phyloP scores from a whole-genome alignment of 2,329 filamentous ascomycete species.

The Hymenoscyphus salicellus region DNA sequence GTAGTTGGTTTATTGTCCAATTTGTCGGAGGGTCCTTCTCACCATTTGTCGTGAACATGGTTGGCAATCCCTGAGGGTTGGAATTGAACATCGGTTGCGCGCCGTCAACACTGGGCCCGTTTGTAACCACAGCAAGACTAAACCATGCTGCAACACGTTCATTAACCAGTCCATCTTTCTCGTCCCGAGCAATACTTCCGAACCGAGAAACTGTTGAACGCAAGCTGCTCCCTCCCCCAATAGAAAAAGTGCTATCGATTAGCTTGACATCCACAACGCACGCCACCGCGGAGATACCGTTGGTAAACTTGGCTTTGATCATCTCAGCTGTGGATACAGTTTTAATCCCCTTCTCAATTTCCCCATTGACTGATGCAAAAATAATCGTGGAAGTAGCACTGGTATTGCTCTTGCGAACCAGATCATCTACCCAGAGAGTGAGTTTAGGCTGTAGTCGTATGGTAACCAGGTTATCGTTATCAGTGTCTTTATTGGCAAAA shows the following conservation, averaged over 20 bases:
- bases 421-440: not conserved
- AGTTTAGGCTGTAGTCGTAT: not conserved
- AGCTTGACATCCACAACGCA: not conserved
- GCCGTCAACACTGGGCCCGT: no score
- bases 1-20: not conserved
- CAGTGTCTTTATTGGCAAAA: not conserved
- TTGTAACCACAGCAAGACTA: not conserved
- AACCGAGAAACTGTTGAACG: not conserved
- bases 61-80: no score
- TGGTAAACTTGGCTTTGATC: not conserved
- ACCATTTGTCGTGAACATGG: no score
- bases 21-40: no score
- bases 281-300: not conserved
- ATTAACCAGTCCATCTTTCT: no score
- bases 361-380: not conserved
- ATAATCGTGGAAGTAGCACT: not conserved
- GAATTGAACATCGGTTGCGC: no score
- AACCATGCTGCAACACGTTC: not conserved
- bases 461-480: not conserved
- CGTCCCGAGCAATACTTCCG: not conserved
- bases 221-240: not conserved
- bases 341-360: not conserved
- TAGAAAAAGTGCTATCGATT: not conserved
- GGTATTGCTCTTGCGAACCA: not conserved
- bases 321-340: not conserved